Evolutionary conservation across 768 basidiomycete genomes (phyloP).

Genomic region (Podaxis sp.): DNA sequence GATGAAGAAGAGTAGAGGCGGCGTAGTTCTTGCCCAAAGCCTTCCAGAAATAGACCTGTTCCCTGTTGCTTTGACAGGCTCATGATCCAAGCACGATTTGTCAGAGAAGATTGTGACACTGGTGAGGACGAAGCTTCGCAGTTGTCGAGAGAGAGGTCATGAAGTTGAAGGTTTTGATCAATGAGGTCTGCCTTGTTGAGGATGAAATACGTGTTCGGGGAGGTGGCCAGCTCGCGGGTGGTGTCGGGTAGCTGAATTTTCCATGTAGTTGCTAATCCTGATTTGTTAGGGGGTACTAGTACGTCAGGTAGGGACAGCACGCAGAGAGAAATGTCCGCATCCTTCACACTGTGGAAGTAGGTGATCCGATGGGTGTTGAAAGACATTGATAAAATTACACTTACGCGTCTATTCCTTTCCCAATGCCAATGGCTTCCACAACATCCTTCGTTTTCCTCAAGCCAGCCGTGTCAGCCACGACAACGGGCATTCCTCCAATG

Average conservation of each 20-base stretch:
- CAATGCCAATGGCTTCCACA: slow-evolving; percentile 81
- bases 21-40: slow-evolving; percentile 51
- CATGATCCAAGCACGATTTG: slow-evolving; percentile 46
- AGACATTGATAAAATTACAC: slow-evolving; percentile 23
- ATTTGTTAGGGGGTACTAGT: slow-evolving; percentile 14
- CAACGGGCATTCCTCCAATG: slow-evolving; percentile 81
- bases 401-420: slow-evolving; percentile 68
- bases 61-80: slow-evolving; percentile 65
- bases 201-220: slow-evolving; percentile 59
- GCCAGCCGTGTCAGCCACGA: slow-evolving; percentile 86
- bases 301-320: slow-evolving; percentile 69
- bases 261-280: background rate
- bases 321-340: slow-evolving; percentile 74
- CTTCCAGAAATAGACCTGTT: slow-evolving; percentile 55
- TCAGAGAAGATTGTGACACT: background rate
- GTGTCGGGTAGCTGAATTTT: slow-evolving; percentile 36
- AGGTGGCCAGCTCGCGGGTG: slow-evolving; percentile 46
- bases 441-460: slow-evolving; percentile 64
- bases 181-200: slow-evolving; percentile 78
- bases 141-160: background rate
- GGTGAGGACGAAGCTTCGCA: background rate
- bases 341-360: slow-evolving; percentile 46
- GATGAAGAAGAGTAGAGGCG: slow-evolving; percentile 34
- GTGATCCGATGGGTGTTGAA: background rate
- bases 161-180: background rate